Evolutionary conservation across 768 basidiomycete genomes (phyloP).

Genomic region (Exidia glandulosa): DNA sequence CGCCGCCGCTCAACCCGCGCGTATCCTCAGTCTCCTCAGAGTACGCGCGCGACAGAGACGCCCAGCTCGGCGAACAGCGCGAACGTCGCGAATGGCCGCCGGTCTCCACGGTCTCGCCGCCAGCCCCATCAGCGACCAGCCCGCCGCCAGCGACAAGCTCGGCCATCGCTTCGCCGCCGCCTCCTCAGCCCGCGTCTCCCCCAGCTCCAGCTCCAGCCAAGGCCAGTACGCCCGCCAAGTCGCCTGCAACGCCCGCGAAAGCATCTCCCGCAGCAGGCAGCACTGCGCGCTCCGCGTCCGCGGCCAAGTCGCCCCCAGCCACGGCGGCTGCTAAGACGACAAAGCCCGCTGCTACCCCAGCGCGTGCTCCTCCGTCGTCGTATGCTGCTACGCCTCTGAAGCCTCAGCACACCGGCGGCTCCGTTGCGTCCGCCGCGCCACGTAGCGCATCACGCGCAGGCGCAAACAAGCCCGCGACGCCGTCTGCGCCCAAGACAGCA

Average conservation of each 20-base stretch:
- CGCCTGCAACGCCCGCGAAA: neutral
- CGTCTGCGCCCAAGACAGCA: conserved; percentile 7
- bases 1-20: conserved; percentile 31
- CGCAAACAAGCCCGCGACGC: conserved; percentile 9
- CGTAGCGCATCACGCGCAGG: conserved; percentile 1
- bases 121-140: neutral
- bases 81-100: conserved; percentile 76
- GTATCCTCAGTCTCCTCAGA: conserved; percentile 63
- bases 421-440: conserved; percentile 15
- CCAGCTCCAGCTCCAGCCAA: conserved; percentile 12
- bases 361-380: neutral
- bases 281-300: neutral
- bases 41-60: conserved; percentile 36
- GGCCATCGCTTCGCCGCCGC: conserved; percentile 10
- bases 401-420: conserved; percentile 32
- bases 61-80: conserved; percentile 32
- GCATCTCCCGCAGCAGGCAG: neutral
- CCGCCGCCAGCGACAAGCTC: conserved; percentile 13
- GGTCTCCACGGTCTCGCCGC: conserved; percentile 21
- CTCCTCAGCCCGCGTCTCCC: conserved; percentile 13
- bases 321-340: neutral
- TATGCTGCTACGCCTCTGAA: conserved; percentile 13
- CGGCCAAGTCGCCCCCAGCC: conserved; percentile 1
- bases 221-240: conserved; percentile 14
- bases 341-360: no score